Percentiles rank a stretch among this genome's conserved stretches.
Conservation (phyloP, 78 protist species). For the Dictyostelium firmibasis region DNA sequence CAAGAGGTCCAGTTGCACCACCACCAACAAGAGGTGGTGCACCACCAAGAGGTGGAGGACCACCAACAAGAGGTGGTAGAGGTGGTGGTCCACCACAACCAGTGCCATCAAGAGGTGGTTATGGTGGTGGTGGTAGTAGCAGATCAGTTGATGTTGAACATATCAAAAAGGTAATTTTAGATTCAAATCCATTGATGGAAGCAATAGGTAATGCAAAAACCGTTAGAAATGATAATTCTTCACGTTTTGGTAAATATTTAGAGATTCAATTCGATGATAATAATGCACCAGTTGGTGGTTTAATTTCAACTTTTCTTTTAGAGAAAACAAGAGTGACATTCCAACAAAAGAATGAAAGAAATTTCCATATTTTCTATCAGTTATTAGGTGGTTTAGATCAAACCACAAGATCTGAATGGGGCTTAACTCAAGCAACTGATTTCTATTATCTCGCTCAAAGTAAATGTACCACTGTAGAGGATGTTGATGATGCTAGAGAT, state of each 20-base stretch:
- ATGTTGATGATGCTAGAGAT: slow-evolving; percentile 75
- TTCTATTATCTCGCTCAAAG: slow-evolving; percentile 79
- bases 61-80: slow-evolving; percentile 16
- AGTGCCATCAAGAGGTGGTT: not conserved
- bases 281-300: slow-evolving; percentile 80
- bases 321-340: slow-evolving; percentile 91
- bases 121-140: not conserved
- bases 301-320: slow-evolving; percentile 72
- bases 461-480: slow-evolving; percentile 65
- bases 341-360: slow-evolving; percentile 91
- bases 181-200: slow-evolving; percentile 94
- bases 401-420: slow-evolving; percentile 39
- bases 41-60: slow-evolving; percentile 34
- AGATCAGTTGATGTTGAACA: slow-evolving; percentile 51
- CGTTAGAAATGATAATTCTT: slow-evolving; percentile 93
- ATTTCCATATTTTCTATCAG: slow-evolving; percentile 95
- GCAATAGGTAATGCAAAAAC: slow-evolving; percentile 98
- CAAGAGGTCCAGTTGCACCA: slow-evolving; percentile 2
- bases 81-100: slow-evolving; percentile 58
- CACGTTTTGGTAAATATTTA: slow-evolving; percentile 92
- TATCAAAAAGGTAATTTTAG: slow-evolving; percentile 71
- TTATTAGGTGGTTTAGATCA: slow-evolving; percentile 75
- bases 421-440: slow-evolving; percentile 48
- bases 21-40: slow-evolving; percentile 42
- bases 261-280: slow-evolving; percentile 82